Conservation (phyloP, 2,329 filamentous ascomycete genomes). For the Calonectria pseudoturangicola region DNA sequence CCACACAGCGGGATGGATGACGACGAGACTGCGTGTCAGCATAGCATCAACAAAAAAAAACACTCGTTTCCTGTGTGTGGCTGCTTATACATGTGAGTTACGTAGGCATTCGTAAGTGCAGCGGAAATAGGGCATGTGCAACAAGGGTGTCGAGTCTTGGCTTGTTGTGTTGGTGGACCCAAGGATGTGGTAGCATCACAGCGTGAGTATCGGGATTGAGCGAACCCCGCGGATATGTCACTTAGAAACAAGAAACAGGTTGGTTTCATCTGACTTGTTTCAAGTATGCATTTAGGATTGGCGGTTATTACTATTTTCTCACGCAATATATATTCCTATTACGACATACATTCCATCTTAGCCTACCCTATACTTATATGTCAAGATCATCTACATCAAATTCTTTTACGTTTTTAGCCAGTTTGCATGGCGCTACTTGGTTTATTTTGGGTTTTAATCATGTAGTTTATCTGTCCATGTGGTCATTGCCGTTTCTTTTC, state of each 20-base stretch:
- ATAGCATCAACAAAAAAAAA: background rate
- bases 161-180: background rate
- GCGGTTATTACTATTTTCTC: background rate
- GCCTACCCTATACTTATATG: background rate
- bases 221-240: background rate
- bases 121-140: background rate
- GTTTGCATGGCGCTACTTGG: too few species aligned
- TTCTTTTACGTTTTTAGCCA: background rate
- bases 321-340: background rate
- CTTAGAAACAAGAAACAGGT: too few species aligned
- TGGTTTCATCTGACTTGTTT: background rate
- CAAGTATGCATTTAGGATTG: background rate
- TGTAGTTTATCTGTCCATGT: background rate
- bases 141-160: background rate
- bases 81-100: background rate
- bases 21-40: slow-evolving; percentile 33
- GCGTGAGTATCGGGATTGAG: background rate
- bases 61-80: slow-evolving; percentile 10
- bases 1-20: slow-evolving; percentile 31
- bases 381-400: background rate
- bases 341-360: too few species aligned
- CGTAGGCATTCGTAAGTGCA: slow-evolving; percentile 35
- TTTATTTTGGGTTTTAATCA: too few species aligned
- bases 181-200: background rate
- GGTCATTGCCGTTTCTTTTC: background rate